phyloP scores from a whole-genome alignment of 768 basidiomycete genomes.

The Xerocomus spinulosus region DNA sequence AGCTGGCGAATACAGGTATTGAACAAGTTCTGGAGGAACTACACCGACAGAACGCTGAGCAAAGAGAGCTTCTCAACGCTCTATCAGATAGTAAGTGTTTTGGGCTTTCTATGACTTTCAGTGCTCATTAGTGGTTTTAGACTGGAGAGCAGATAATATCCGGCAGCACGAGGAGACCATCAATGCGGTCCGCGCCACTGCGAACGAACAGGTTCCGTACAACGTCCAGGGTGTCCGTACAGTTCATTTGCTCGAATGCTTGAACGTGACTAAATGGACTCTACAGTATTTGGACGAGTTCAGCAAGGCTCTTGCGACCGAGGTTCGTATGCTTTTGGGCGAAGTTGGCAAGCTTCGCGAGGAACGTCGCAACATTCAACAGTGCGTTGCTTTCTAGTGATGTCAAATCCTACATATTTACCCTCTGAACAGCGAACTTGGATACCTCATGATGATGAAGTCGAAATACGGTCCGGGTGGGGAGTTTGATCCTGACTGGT shows the following conservation, averaged over 20 bases:
- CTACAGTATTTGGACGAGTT: constrained; percentile 80
- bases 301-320: constrained; percentile 75
- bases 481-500: constrained; percentile 84
- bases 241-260: not conserved
- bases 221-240: constrained; percentile 73
- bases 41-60: constrained; percentile 53
- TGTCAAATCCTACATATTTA: constrained; percentile 3
- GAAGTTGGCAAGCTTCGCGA: constrained; percentile 83
- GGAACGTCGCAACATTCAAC: constrained; percentile 70
- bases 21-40: constrained; percentile 60
- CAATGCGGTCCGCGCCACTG: constrained; percentile 62
- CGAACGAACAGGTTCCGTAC: constrained; percentile 73
- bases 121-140: constrained; percentile 34
- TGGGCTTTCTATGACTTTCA: not conserved
- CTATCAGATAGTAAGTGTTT: constrained; percentile 53
- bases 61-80: constrained; percentile 48
- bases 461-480: constrained; percentile 82
- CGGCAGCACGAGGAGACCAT: constrained; percentile 67
- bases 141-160: constrained; percentile 61
- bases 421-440: constrained; percentile 56
- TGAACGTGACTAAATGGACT: constrained; percentile 1
- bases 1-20: constrained; percentile 38
- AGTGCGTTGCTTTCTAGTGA: constrained; percentile 46
- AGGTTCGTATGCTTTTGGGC: constrained; percentile 76
- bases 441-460: constrained; percentile 61